phyloP scores from a whole-genome alignment of 2,329 filamentous ascomycete species.

The Aspergillus quadricinctus region DNA sequence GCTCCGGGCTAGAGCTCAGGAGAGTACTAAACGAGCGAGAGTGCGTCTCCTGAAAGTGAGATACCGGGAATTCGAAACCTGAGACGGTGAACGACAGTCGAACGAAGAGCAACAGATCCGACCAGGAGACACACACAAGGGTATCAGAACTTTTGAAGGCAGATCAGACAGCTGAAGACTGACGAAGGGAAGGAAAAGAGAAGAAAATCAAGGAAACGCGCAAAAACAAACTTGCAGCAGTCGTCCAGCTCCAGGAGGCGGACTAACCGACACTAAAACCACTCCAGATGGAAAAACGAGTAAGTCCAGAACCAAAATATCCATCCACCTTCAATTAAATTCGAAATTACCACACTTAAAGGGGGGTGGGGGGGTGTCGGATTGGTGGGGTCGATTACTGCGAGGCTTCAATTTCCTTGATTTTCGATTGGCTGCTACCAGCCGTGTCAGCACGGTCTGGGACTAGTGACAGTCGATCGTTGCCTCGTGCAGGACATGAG shows the following conservation, averaged over 20 bases:
- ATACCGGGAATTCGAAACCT: background rate
- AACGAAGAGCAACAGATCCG: background rate
- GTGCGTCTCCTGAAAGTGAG: background rate
- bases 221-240: background rate
- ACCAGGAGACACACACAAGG: background rate
- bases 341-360: slow-evolving; percentile 4
- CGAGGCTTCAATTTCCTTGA: background rate
- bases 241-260: too few relatives aligned
- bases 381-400: background rate
- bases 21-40: background rate
- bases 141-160: background rate
- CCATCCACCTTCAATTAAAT: background rate
- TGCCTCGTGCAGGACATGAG: slow-evolving; percentile 17
- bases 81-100: background rate
- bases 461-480: slow-evolving; percentile 13
- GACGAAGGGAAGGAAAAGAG: background rate
- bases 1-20: background rate
- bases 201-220: background rate
- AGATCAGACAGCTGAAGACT: background rate
- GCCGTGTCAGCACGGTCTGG: slow-evolving; percentile 17
- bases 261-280: too few relatives aligned
- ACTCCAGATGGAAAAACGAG: background rate
- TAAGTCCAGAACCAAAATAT: background rate
- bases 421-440: background rate
- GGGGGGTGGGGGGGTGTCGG: background rate